Conservation (phyloP, 1,139 yeast species). For the Blastobotrys indianensis region DNA sequence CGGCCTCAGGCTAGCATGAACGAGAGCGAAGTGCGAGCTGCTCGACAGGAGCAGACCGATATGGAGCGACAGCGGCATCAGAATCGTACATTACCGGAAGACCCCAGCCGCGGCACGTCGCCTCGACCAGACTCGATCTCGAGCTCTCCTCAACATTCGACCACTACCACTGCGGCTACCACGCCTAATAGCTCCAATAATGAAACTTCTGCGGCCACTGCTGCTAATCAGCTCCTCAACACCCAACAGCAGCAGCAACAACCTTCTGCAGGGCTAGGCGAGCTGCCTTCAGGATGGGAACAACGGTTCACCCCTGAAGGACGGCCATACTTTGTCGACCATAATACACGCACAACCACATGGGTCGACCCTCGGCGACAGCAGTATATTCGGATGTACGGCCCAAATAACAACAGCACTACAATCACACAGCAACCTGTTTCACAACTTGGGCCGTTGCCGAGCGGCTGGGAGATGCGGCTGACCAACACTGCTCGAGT, state of each 20-base stretch:
- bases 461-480: slow-evolving; percentile 99
- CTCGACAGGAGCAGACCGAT: slow-evolving; percentile 58
- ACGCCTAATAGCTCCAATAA: slow-evolving; percentile 3
- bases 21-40: slow-evolving; percentile 38
- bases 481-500: slow-evolving; percentile 97
- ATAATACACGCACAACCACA: slow-evolving; percentile 96
- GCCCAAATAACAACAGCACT: slow-evolving; percentile 51
- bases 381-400: slow-evolving; percentile 93
- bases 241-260: slow-evolving; percentile 47
- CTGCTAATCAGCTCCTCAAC: slow-evolving; percentile 36
- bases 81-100: slow-evolving; percentile 85
- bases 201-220: slow-evolving; percentile 32
- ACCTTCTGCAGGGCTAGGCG: slow-evolving; percentile 94
- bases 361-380: slow-evolving; percentile 99
- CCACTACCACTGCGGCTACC: slow-evolving; percentile 19
- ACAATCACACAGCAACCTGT: slow-evolving; percentile 97
- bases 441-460: slow-evolving; percentile 96
- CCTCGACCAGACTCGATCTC: slow-evolving; percentile 30
- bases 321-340: slow-evolving; percentile 95
- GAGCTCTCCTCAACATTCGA: slow-evolving; percentile 21
- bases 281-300: slow-evolving; percentile 98
- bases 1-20: slow-evolving; percentile 63
- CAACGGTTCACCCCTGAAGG: slow-evolving; percentile 98
- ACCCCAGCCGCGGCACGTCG: slow-evolving; percentile 33
- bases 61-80: slow-evolving; percentile 88